Percentiles rank a stretch among this genome's conserved stretches.
These are phyloP conservation scores for Passiflora organensis DNA, from an alignment of 345 rosid genomes.

Conservation along the genomic window DNA sequence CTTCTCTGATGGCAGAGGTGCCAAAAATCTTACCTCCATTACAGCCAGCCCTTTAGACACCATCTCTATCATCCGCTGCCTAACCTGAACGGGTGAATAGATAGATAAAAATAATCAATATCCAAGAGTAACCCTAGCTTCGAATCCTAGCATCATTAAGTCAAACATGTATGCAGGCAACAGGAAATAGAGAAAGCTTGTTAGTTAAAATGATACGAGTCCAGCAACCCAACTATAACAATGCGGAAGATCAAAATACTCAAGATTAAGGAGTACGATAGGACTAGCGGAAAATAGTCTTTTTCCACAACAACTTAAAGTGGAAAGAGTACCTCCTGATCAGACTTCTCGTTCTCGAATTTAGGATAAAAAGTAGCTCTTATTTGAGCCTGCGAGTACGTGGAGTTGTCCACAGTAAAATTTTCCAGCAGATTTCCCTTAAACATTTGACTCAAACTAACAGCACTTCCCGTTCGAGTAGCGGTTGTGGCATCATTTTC, in stretches of 20 bases:
- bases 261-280: no score
- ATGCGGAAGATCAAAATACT: no score
- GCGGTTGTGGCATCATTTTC: slow-evolving; percentile 18
- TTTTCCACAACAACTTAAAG: not conserved
- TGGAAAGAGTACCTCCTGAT: slow-evolving; percentile 67
- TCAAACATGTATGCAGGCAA: not conserved
- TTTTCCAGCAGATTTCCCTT: slow-evolving; percentile 43
- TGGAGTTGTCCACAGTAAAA: slow-evolving; percentile 58
- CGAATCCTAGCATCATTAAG: not conserved
- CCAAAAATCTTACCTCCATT: slow-evolving; percentile 55
- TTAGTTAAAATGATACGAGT: no score
- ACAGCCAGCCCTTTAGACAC: slow-evolving; percentile 82
- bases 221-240: no score
- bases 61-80: slow-evolving; percentile 85
- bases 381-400: slow-evolving; percentile 63
- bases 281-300: no score
- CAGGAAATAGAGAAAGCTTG: no score
- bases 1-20: not conserved
- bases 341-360: slow-evolving; percentile 96
- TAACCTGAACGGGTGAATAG: slow-evolving; percentile 38
- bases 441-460: slow-evolving; percentile 44
- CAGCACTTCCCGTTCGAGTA: slow-evolving; percentile 19
- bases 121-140: not conserved
- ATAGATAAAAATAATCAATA: slow-evolving; percentile 2
- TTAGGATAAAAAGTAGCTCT: slow-evolving; percentile 98